Evolutionary conservation across 2,329 filamentous ascomycete species (phyloP).

Genomic region (Fusarium metavorans): DNA sequence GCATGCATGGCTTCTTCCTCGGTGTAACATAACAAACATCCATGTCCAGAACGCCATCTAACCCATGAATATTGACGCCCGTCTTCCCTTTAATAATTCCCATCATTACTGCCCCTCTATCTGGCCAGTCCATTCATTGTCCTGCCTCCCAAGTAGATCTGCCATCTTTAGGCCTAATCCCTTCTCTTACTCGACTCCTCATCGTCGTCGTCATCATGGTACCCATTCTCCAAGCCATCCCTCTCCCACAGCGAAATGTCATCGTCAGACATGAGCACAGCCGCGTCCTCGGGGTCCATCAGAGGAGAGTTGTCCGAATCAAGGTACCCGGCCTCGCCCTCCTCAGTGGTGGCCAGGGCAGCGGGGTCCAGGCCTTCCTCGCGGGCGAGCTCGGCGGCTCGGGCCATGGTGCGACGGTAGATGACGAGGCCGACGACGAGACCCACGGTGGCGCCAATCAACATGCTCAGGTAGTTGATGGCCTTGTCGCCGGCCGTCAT

Average conservation of each 20-base stretch:
- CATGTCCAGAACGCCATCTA: conserved; percentile 41
- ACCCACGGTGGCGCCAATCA: conserved; percentile 77
- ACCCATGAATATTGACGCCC: conserved; percentile 6
- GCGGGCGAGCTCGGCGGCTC: conserved; percentile 68
- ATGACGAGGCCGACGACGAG: conserved; percentile 85
- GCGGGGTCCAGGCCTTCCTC: conserved; percentile 52
- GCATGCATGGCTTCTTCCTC: not conserved
- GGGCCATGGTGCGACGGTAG: conserved; percentile 77
- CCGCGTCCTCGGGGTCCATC: conserved; percentile 62
- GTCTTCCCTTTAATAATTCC: conserved; percentile 4
- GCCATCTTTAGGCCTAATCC: conserved; percentile 5
- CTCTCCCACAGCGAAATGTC: conserved; percentile 70
- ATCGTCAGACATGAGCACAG: conserved; percentile 68
- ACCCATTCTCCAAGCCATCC: conserved; percentile 51
- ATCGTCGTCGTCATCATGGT: conserved; percentile 50
- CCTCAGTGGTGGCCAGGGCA: conserved; percentile 45
- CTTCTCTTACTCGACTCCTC: conserved; percentile 34
- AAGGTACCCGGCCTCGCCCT: conserved; percentile 55
- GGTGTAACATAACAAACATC: conserved; percentile 15
- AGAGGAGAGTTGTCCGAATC: conserved; percentile 57
- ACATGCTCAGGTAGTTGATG: conserved; percentile 86
- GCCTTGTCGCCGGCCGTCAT: conserved; percentile 85
- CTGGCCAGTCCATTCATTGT: not conserved
- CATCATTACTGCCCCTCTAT: conserved; percentile 3
- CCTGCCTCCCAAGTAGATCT: not conserved